Conservation (phyloP, 305 asterid species). For the Coffea humblotiana region DNA sequence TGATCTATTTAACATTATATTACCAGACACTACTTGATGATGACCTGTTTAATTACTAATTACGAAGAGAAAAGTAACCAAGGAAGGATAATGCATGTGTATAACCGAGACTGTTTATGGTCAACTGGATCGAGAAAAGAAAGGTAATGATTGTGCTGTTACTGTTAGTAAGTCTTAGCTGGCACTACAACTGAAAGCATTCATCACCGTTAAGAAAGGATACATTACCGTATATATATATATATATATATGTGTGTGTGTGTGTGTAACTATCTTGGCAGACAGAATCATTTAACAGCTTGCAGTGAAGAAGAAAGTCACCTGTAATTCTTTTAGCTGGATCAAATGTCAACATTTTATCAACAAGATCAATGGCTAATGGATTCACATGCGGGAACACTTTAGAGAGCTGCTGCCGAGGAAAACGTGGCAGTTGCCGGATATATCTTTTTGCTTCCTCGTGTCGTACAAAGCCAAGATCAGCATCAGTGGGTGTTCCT, state of each 20-base stretch:
- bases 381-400: conserved; percentile 83
- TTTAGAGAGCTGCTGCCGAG: conserved; percentile 68
- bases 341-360: conserved; percentile 82
- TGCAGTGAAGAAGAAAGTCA: conserved; percentile 21
- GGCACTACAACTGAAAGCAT: not conserved
- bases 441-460: conserved; percentile 85
- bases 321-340: conserved; percentile 90
- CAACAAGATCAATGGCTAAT: conserved; percentile 80
- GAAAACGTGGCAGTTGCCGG: conserved; percentile 75
- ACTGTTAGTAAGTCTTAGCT: not conserved
- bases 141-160: not conserved
- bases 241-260: too few species aligned
- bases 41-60: not conserved
- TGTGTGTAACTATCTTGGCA: not conserved
- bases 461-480: conserved; percentile 61
- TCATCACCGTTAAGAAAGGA: not conserved
- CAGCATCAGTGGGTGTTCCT: conserved; percentile 89
- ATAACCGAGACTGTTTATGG: not conserved
- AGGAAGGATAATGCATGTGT: not conserved
- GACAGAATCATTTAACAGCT: not conserved
- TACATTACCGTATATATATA: too few species aligned
- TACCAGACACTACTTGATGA: too few species aligned
- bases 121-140: not conserved
- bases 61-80: not conserved
- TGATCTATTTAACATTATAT: not conserved